phyloP scores from a whole-genome alignment of 2,329 filamentous ascomycete species.

The Blastomyces parvus region DNA sequence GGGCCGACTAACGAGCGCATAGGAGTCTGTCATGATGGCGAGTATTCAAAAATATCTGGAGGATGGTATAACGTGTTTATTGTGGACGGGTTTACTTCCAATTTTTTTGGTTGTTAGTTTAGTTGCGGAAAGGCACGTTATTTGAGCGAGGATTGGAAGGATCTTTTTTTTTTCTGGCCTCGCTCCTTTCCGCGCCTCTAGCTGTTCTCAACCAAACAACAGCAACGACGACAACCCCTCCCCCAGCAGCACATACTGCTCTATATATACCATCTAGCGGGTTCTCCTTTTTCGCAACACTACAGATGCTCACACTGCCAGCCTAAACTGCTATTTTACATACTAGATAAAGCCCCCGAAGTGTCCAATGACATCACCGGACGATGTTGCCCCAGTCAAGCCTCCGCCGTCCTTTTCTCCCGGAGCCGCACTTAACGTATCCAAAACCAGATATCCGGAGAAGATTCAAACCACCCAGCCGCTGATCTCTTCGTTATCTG shows the following conservation, averaged over 20 bases:
- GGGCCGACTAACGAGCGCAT: not conserved
- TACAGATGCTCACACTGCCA: conserved; percentile 9
- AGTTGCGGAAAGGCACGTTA: not conserved
- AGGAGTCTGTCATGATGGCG: not conserved
- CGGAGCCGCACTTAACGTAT: conserved; percentile 51
- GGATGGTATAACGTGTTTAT: not conserved
- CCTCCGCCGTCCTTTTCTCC: conserved; percentile 61
- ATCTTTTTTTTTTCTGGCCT: not conserved
- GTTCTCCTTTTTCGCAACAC: not conserved
- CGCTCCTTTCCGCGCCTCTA: not conserved
- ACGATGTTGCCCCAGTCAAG: conserved; percentile 55
- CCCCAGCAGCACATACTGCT: not conserved
- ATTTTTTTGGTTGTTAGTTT: not conserved
- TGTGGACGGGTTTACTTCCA: not conserved
- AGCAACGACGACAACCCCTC: not conserved
- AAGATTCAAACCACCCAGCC: conserved; percentile 44
- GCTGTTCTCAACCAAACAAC: not conserved
- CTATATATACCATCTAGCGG: not conserved
- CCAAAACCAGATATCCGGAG: conserved; percentile 49
- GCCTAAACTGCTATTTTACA: conserved; percentile 3
- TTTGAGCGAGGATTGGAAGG: not conserved
- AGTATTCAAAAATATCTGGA: not conserved
- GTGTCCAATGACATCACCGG: conserved; percentile 57
- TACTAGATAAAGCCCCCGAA: conserved; percentile 14
- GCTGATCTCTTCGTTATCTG: conserved; percentile 37